These are phyloP conservation scores for Penicillium fimorum DNA, from an alignment of 495 filamentous ascomycete genomes.

Conservation along the genomic window DNA sequence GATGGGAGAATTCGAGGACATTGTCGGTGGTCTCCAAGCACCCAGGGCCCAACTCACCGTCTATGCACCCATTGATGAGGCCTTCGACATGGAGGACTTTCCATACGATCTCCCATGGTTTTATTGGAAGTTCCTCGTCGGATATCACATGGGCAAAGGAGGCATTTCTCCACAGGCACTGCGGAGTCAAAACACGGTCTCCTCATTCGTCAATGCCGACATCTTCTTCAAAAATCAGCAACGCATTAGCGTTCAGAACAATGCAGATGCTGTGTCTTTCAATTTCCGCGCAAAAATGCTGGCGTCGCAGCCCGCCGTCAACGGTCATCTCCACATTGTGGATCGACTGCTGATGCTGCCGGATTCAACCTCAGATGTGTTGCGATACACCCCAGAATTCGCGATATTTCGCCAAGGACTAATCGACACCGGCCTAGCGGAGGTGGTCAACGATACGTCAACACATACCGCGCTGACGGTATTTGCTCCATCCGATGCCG, in stretches of 20 bases:
- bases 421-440: neutral
- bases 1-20: constrained; percentile 2
- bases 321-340: neutral
- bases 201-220: neutral
- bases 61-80: neutral
- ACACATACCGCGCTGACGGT: constrained; percentile 10
- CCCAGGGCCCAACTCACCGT: neutral
- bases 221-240: constrained; percentile 4
- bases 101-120: constrained; percentile 1
- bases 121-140: constrained; percentile 1
- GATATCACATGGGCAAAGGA: constrained; percentile 1
- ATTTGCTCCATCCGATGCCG: constrained; percentile 5
- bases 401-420: constrained; percentile 1
- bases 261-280: neutral
- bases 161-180: neutral
- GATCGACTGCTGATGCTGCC: constrained; percentile 1
- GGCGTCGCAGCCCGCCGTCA: neutral
- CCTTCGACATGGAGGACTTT: neutral
- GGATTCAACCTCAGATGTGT: neutral
- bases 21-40: constrained; percentile 1
- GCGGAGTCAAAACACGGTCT: constrained; percentile 2
- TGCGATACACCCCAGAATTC: neutral
- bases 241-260: constrained; percentile 1
- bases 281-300: neutral
- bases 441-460: neutral